Conservation (phyloP, 2,329 filamentous ascomycete genomes). For the Pseudogymnoascus sp. region DNA sequence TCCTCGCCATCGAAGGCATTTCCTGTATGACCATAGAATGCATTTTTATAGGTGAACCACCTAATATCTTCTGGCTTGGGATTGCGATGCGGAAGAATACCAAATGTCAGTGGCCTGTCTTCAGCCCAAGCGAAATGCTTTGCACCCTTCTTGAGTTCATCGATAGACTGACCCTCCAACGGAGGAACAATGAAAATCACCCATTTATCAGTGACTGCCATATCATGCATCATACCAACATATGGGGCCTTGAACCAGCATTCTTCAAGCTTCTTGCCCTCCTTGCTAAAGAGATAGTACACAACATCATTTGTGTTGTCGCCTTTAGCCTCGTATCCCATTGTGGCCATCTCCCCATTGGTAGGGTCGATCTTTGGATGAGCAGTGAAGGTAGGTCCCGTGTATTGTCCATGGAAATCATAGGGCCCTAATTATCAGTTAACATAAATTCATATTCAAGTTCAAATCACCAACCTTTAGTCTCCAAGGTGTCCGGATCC, state of each 20-base stretch:
- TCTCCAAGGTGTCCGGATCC: conserved; percentile 39
- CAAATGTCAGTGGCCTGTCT: conserved; percentile 47
- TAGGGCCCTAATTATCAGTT: conserved; percentile 32
- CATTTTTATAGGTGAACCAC: conserved; percentile 44
- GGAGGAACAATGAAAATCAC: conserved; percentile 40
- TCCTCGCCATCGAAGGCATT: conserved; percentile 40
- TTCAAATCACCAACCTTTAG: conserved; percentile 20
- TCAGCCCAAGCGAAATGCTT: conserved; percentile 46
- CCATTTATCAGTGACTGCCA: conserved; percentile 39
- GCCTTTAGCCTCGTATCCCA: conserved; percentile 40
- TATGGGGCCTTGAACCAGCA: conserved; percentile 42
- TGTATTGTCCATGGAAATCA: conserved; percentile 42
- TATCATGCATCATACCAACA: conserved; percentile 46
- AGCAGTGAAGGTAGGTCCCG: conserved; percentile 40
- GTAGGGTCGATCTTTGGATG: conserved; percentile 45
- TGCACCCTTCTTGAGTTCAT: conserved; percentile 27
- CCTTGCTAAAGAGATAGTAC: conserved; percentile 37
- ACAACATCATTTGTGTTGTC: conserved; percentile 37
- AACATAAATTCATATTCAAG: background rate
- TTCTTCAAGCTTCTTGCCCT: conserved; percentile 39
- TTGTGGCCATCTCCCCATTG: conserved; percentile 44
- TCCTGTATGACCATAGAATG: conserved; percentile 39
- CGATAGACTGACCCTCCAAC: conserved; percentile 33
- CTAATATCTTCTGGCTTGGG: conserved; percentile 44
- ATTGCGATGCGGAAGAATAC: conserved; percentile 41